phyloP scores from a whole-genome alignment of 495 filamentous ascomycete species.

The Letharia lupina region DNA sequence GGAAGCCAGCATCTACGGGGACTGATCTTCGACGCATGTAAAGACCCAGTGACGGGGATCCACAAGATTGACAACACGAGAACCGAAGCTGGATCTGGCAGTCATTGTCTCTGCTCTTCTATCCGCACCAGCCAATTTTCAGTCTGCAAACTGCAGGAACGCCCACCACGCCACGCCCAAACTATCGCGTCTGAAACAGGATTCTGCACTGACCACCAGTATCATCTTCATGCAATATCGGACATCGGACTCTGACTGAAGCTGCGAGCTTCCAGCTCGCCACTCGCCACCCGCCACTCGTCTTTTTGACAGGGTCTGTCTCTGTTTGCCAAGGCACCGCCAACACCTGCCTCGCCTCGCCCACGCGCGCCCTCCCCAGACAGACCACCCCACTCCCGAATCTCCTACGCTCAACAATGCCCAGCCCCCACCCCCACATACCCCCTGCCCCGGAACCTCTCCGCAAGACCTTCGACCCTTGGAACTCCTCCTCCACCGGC shows the following conservation, averaged over 20 bases:
- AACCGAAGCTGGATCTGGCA: background rate
- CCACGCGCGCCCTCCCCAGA: background rate
- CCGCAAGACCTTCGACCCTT: slow-evolving; percentile 60
- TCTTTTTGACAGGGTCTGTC: background rate
- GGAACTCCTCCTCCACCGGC: slow-evolving; percentile 72
- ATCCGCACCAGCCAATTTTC: background rate
- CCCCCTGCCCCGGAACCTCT: slow-evolving; percentile 40
- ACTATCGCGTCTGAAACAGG: background rate
- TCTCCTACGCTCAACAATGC: slow-evolving; percentile 7
- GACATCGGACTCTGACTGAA: background rate
- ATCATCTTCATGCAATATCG: background rate
- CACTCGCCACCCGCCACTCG: background rate
- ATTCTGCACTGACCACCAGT: background rate
- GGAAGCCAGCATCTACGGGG: slow-evolving; percentile 2
- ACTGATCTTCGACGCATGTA: background rate
- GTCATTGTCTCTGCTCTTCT: background rate
- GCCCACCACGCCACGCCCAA: background rate
- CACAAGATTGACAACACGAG: background rate
- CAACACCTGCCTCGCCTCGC: background rate
- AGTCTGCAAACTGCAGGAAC: background rate
- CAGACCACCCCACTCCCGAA: background rate
- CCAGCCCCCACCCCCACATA: slow-evolving; percentile 13
- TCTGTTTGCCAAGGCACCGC: background rate
- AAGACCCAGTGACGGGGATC: background rate
- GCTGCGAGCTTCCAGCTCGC: background rate